Percentiles rank a stretch among this genome's conserved stretches.
phyloP scores from a whole-genome alignment of 1,139 yeast species.

The Lizanozyma gosingica region DNA sequence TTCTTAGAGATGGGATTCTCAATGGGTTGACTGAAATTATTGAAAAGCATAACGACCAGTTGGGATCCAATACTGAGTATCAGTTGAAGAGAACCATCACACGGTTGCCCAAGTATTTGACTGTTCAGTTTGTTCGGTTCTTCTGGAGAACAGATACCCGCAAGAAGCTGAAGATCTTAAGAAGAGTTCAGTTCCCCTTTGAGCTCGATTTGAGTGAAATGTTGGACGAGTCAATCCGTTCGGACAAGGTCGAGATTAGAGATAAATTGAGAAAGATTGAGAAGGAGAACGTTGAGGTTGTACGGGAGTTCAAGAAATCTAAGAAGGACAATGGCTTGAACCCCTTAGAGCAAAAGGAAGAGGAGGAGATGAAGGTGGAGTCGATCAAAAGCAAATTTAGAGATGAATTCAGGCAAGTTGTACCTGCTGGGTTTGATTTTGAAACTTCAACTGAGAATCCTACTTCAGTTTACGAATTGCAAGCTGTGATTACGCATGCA shows the following conservation, averaged over 20 bases:
- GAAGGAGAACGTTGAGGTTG: slow-evolving; percentile 64
- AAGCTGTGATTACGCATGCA: slow-evolving; percentile 82
- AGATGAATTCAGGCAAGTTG: slow-evolving; percentile 31
- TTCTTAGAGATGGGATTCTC: slow-evolving; percentile 75
- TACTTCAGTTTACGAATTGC: slow-evolving; percentile 75
- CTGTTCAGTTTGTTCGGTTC: slow-evolving; percentile 89
- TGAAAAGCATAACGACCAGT: slow-evolving; percentile 65
- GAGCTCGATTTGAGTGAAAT: slow-evolving; percentile 83
- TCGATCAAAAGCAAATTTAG: slow-evolving; percentile 38
- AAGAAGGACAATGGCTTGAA: slow-evolving; percentile 35
- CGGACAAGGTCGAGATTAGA: slow-evolving; percentile 59
- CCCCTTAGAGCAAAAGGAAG: slow-evolving; percentile 36
- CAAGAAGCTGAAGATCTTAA: slow-evolving; percentile 84
- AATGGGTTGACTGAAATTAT: slow-evolving; percentile 69
- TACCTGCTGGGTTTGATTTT: slow-evolving; percentile 25
- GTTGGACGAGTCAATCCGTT: slow-evolving; percentile 66
- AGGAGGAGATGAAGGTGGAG: slow-evolving; percentile 37
- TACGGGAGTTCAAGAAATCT: slow-evolving; percentile 67
- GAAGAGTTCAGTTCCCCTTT: slow-evolving; percentile 92
- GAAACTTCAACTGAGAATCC: slow-evolving; percentile 65
- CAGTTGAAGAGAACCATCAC: slow-evolving; percentile 62
- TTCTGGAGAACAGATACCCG: slow-evolving; percentile 92
- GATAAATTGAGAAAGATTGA: slow-evolving; percentile 73
- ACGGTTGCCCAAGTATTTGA: slow-evolving; percentile 77
- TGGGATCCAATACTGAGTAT: slow-evolving; percentile 64